Base-by-base conservation (phyloP, 768 basidiomycete species). In the Termitomyces bulborhizus region DNA sequence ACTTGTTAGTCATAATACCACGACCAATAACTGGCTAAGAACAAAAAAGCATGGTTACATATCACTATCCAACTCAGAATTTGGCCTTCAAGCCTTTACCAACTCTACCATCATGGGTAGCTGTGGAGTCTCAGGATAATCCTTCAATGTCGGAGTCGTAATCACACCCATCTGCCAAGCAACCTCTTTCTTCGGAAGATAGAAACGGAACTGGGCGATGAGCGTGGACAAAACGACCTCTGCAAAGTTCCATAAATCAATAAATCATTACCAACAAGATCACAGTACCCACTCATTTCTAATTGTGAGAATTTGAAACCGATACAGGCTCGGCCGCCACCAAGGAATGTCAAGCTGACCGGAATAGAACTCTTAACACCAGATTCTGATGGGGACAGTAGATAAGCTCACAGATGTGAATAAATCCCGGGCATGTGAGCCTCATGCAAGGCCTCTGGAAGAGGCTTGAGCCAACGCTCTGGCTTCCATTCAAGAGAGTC, bases 221-320 rank as follows among this genome's bases (percentile, higher is more conserved):
- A 67, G 61, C 12, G 60, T 45, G 2, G 58, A 54, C 9, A 67
- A 57, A 21, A 66, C 62, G 27, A 64, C 57, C 59, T 67, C 66
- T 67, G 46, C 18, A 41, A 41, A 0, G 18, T 41, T 41, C 18
- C 40, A 41, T 2, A 3, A 29, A 46, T 46, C 21, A 50, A 37
- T 31, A 12, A 40, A 44, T 36, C n/a, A 21, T 18, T 37, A 9
- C 13, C 3, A 24, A 50, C 36, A 39, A 3, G 43, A 27, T 6
- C 4, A 27, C 1, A n/a, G 27, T 16, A 63, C 71, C 18, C 50
- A 73, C 72, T 73, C 56, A 72, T 73, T 57, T 73, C 71, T 13
- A 73, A 57, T 51, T 72, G 65, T 3, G 72, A 63, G 56, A 74
- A 73, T 58, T 72, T 71, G 60, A 72, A 69, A 6, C 70, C 72